A percentile compares a stretch with the other conserved stretches of the same genome.
phyloP scores from a whole-genome alignment of 345 rosid genomes.

The Trapa bicornis region DNA sequence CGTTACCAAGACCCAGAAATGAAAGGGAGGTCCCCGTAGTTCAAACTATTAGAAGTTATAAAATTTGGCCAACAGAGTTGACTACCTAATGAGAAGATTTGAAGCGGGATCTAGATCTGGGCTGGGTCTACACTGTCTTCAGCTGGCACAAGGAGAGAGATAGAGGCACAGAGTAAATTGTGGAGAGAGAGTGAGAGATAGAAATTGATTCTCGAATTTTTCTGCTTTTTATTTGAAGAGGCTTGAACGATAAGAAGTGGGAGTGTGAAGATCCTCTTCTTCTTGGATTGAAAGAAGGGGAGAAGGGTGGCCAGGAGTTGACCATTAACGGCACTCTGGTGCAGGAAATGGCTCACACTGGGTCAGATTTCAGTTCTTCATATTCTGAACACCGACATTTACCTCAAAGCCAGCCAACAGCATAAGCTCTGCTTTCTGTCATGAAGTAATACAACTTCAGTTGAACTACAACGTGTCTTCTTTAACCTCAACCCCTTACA shows the following conservation, averaged over 20 bases:
- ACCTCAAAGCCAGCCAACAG: too few species aligned
- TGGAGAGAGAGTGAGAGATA: neutral
- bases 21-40: neutral
- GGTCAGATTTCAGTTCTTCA: neutral
- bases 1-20: neutral
- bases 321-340: neutral
- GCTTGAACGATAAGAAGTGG: neutral
- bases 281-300: neutral
- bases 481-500: too few species aligned
- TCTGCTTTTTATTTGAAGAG: neutral
- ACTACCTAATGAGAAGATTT: neutral
- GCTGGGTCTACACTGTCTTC: neutral
- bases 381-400: neutral
- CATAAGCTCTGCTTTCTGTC: too few species aligned
- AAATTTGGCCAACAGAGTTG: neutral
- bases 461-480: too few species aligned
- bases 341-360: neutral
- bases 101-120: slow-evolving; percentile 6
- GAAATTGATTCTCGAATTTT: neutral
- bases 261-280: neutral
- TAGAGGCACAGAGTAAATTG: too few species aligned
- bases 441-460: too few species aligned
- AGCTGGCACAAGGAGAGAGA: neutral
- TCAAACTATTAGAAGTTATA: neutral
- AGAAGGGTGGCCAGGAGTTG: neutral